A percentile compares a stretch with the other conserved stretches of the same genome.
These are phyloP conservation scores for Coccinonectria pachysandricola DNA, from an alignment of 2,329 filamentous ascomycete genomes.

Conservation along the genomic window DNA sequence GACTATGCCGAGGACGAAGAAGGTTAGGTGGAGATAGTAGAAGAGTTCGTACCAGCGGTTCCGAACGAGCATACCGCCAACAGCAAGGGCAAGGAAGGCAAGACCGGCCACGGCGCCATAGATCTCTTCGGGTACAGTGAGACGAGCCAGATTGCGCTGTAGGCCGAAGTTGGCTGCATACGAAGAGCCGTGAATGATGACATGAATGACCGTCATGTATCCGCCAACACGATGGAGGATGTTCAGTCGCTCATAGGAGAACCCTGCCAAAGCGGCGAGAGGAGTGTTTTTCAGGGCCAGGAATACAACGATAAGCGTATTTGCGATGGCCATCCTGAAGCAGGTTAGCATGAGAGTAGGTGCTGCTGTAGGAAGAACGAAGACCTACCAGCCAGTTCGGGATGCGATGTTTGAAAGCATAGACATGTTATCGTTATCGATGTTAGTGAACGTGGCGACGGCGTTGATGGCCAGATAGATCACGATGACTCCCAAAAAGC, in stretches of 20 bases:
- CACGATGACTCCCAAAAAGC: slow-evolving; percentile 21
- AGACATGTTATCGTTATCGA: slow-evolving; percentile 21
- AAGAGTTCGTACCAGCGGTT: slow-evolving; percentile 45
- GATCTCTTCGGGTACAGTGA: slow-evolving; percentile 30
- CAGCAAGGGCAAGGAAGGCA: slow-evolving; percentile 33
- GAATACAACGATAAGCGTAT: slow-evolving; percentile 42
- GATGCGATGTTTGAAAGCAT: slow-evolving; percentile 26
- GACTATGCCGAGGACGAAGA: slow-evolving; percentile 38
- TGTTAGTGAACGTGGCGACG: slow-evolving; percentile 22
- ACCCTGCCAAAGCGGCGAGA: slow-evolving; percentile 39
- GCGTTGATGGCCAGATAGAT: slow-evolving; percentile 26
- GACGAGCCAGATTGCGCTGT: slow-evolving; percentile 15
- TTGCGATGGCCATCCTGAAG: slow-evolving; percentile 30
- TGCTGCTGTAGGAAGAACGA: background rate
- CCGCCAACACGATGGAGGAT: slow-evolving; percentile 45
- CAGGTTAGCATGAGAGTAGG: background rate
- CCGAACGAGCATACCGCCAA: slow-evolving; percentile 33
- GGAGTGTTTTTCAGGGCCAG: slow-evolving; percentile 50
- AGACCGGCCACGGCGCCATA: slow-evolving; percentile 38
- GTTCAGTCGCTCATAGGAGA: slow-evolving; percentile 50
- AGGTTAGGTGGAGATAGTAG: slow-evolving; percentile 40
- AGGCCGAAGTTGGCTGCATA: slow-evolving; percentile 33
- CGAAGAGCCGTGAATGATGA: slow-evolving; percentile 35
- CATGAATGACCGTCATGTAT: slow-evolving; percentile 34
- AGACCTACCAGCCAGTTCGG: slow-evolving; percentile 28